Evolutionary conservation across 192 early-diverging fungal species (phyloP).

Genomic region (Powellomyces hirtus): DNA sequence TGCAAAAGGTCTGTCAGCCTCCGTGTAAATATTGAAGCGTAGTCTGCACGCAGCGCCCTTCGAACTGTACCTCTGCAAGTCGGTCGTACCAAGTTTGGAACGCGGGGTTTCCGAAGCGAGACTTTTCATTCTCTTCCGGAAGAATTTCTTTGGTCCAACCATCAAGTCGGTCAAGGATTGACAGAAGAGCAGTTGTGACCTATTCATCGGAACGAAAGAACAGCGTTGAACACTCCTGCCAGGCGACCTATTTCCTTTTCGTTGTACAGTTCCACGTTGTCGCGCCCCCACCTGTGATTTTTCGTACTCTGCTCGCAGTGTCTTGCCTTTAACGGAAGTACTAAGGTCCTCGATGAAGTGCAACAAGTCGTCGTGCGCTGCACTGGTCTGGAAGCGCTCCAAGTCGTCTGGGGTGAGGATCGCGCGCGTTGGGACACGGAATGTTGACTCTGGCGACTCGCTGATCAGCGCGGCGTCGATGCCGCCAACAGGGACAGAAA

Average conservation of each 20-base stretch:
- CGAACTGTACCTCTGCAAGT: conserved; percentile 64
- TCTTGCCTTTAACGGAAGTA: conserved; percentile 63
- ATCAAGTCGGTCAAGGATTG: conserved; percentile 64
- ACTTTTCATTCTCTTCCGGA: conserved; percentile 71
- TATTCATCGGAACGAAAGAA: background rate
- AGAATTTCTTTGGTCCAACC: conserved; percentile 62
- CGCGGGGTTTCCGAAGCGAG: conserved; percentile 93
- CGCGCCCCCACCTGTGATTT: background rate
- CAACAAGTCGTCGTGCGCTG: conserved; percentile 62
- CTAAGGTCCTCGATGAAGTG: conserved; percentile 73
- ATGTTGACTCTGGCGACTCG: background rate
- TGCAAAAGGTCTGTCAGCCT: background rate
- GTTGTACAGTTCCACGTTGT: background rate
- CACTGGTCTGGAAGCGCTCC: conserved; percentile 66
- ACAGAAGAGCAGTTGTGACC: conserved; percentile 66
- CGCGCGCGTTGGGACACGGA: conserved; percentile 26
- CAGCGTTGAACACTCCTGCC: background rate
- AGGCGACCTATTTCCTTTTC: background rate
- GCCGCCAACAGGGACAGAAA: too few relatives aligned
- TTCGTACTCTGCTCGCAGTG: conserved; percentile 26
- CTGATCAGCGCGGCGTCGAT: too few relatives aligned
- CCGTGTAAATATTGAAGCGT: too few relatives aligned
- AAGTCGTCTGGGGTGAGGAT: conserved; percentile 89
- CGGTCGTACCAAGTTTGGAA: conserved; percentile 87
- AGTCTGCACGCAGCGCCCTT: too few relatives aligned